Base-by-base conservation (phyloP, 2,329 filamentous ascomycete species). In the Fusarium sp. region DNA sequence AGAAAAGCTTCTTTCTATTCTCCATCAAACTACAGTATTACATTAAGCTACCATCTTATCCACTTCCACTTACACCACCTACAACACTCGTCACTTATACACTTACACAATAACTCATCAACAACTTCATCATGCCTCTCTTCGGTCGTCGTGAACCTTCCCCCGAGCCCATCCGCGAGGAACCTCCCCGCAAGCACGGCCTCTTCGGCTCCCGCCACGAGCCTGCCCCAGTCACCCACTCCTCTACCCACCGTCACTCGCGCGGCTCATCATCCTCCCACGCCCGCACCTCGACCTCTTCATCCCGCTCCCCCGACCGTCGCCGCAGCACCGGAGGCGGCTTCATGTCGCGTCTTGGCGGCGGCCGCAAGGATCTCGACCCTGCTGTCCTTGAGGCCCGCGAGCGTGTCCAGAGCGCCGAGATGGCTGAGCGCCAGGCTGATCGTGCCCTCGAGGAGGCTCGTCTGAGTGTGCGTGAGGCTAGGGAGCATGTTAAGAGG, bases 391-490 rank as follows among this genome's bases (percentile, higher is more conserved):
- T 84, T 2, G 81, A 84, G 21, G 89, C 89, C 0, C 82, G 86
- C 6, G 86, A 91, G 77, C 84, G 86, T 32, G 85, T 92, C 20
- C 80, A 88, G 68, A 77, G 79, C 44, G 90, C 90, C 26, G 89
- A 92, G 78, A 74, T 79, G 0, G 88, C 89, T 1, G 89, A 92
- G 78, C 77, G 80, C 8, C 88, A 91, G 19, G 90, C 89, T 0
- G 89, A 91, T 69, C 81, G 85, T 4, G 90, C 89, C 1, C 77
- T 91, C 15, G 80, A 84, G 11, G 82, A 85, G 10, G 88, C 89
- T 0, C 81, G 86, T 52, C 72, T 81, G 54, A 85, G 85, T 3
- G 89, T 91, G 1, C 82, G 84, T 24, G 87, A 90, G 67, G 89
- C 90, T 0, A 81, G 86, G 30, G 88, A 88, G 44, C 84, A 91